A percentile compares a stretch with the other conserved stretches of the same genome.
Conservation (phyloP, 176 grass and related monocot species). For the Musa acuminata region DNA sequence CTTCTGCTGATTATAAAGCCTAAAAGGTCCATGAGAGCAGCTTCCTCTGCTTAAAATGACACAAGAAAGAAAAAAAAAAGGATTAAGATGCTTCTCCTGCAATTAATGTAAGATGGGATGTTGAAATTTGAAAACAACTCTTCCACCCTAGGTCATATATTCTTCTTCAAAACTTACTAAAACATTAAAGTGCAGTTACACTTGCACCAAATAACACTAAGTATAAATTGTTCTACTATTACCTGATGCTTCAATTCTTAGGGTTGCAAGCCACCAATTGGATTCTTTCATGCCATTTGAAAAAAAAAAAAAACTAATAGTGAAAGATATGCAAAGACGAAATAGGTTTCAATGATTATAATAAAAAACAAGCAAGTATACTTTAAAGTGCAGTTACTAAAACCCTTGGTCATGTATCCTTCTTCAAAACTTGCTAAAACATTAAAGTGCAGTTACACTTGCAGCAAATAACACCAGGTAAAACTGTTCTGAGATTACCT, state of each 20-base stretch:
- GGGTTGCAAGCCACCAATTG: slow-evolving; percentile 37
- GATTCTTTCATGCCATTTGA: slow-evolving; percentile 98
- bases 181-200: not conserved
- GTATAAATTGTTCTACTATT: slow-evolving; percentile 12
- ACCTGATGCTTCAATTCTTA: slow-evolving; percentile 85
- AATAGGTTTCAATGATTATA: not conserved
- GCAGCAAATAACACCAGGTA: not conserved
- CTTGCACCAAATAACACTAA: not conserved
- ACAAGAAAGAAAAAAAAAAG: too few species aligned
- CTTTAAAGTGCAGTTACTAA: too few species aligned
- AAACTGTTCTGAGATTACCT: slow-evolving; percentile 37
- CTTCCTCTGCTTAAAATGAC: slow-evolving; percentile 20
- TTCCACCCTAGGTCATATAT: not conserved
- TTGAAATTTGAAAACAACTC: not conserved
- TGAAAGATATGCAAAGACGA: not conserved
- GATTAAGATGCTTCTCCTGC: not conserved
- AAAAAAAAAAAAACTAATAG: slow-evolving; percentile 54
- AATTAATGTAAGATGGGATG: not conserved
- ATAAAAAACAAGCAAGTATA: too few species aligned
- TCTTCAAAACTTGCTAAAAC: not conserved
- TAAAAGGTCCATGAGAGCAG: slow-evolving; percentile 23
- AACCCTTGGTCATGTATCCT: not conserved
- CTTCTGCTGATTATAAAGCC: slow-evolving; percentile 27
- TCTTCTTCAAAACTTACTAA: not conserved
- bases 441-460: not conserved